Evolutionary conservation across 306 rosid species (phyloP).

Genomic region (Boehmeria nivea): DNA sequence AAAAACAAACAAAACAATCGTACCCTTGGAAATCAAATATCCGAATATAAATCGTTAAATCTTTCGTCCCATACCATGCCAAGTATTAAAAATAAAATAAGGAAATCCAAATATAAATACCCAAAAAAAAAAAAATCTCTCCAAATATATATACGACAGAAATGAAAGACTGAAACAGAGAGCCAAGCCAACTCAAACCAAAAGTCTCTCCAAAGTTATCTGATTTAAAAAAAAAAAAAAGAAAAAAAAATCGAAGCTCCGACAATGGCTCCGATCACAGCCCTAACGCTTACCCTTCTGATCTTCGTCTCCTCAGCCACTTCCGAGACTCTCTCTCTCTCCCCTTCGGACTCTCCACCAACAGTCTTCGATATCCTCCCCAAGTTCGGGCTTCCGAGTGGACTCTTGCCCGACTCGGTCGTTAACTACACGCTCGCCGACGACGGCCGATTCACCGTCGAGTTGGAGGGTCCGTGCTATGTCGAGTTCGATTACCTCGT

Average conservation of each 20-base stretch:
- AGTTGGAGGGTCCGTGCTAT: constrained; percentile 56
- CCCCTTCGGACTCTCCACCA: neutral
- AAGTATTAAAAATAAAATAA: too few species aligned
- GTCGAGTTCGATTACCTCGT: constrained; percentile 66
- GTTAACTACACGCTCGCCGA: constrained; percentile 40
- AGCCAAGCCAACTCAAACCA: too few species aligned
- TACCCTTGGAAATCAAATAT: too few species aligned
- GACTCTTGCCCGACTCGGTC: constrained; percentile 70
- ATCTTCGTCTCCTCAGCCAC: constrained; percentile 12
- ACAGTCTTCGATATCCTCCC: constrained; percentile 70
- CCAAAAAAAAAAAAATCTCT: too few species aligned
- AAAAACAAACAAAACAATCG: too few species aligned
- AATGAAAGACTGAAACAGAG: too few species aligned
- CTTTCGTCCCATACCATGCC: too few species aligned
- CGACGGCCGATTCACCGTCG: constrained; percentile 62
- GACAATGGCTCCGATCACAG: constrained; percentile 37
- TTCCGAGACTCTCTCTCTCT: constrained; percentile 5
- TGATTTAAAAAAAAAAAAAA: neutral
- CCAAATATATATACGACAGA: too few species aligned
- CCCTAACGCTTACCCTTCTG: constrained; percentile 19
- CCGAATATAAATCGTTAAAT: too few species aligned
- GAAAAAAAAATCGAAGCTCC: neutral
- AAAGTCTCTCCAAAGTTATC: too few species aligned
- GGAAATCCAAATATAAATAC: too few species aligned
- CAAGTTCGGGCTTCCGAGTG: constrained; percentile 66